Evolutionary conservation across 345 rosid genomes (phyloP), one percentile per base, ranked within the genome.

Genomic region (Eucalyptus regnans): DNA sequence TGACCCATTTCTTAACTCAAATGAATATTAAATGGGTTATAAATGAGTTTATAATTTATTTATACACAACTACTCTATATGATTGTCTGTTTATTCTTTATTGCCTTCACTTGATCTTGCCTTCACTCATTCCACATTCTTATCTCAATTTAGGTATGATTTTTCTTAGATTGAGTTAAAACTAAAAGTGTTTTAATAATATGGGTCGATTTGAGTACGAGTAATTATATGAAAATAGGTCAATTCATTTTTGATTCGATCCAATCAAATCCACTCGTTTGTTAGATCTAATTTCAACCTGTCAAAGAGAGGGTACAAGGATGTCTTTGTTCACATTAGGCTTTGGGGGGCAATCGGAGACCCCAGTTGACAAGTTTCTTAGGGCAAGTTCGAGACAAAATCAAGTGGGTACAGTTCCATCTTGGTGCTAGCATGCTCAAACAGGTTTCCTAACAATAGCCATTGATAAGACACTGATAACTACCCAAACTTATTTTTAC

Each of bases 241-340:
- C 4, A 52, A 52, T 52, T 23, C 58, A 52, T 52, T 52, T 52
- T 52, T 0, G 0, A 18, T 0, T 23, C 4, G 1, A 52, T 0
- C 56, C 23, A 52, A 52, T 52, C 20, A 2, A 0, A 56, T 56
- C 12, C 29, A 23, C 0, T 56, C 3, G 0, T 9, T 56, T 23
- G 27, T 56, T 22, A 25, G 29, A 25, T 56, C 29, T 22, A 56
- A 56, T 56, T 62, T 62, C 33, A 29, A 62, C 4, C 4, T 3
- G 76, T n/a, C 41, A 64, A 64, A 64, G 5, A 64, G 76, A n/a
- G 20, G 76, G 76, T 15, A 64, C 37, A 64, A 8, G 18, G 76
- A 64, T 15, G 37, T n/a, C 76, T 64, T 7, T 64, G 37, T n/a
- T 64, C 76, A 14, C 37, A n/a, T 64, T 64, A n/a, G 76, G 76